A percentile compares a stretch with the other conserved stretches of the same genome.
Conservation (phyloP, 306 rosid genomes). For the Alnus rubra region DNA sequence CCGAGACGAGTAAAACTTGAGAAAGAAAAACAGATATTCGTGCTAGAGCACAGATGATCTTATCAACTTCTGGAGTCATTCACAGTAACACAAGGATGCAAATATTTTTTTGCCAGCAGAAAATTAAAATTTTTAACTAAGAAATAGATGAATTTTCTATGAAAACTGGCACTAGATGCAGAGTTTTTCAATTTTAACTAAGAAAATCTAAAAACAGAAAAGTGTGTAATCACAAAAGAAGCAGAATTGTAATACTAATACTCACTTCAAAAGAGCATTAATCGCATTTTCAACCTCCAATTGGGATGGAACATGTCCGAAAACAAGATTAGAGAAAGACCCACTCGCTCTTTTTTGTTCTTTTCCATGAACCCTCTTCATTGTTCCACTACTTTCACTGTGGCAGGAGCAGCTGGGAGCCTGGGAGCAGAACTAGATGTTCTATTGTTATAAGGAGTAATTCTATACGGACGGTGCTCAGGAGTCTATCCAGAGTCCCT, state of each 20-base stretch:
- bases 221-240: background rate
- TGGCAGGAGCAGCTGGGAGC: slow-evolving; percentile 27
- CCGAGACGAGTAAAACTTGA: no score
- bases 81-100: background rate
- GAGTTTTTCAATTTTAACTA: no score
- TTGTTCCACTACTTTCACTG: slow-evolving; percentile 15
- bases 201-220: background rate
- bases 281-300: slow-evolving; percentile 57
- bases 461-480: no score
- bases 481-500: no score
- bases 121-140: background rate
- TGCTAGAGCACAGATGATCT: background rate
- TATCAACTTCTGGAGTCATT: background rate
- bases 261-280: slow-evolving; percentile 56
- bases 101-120: background rate
- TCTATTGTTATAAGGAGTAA: background rate
- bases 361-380: slow-evolving; percentile 8
- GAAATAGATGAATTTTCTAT: background rate
- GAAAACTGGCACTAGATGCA: background rate
- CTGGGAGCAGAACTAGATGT: slow-evolving; percentile 25
- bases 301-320: slow-evolving; percentile 53
- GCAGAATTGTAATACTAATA: background rate
- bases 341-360: slow-evolving; percentile 27
- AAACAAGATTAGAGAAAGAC: slow-evolving; percentile 25
- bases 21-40: background rate